Base-by-base conservation (phyloP, 1,284 basidiomycete species). In the Ganoderma meredithae region DNA sequence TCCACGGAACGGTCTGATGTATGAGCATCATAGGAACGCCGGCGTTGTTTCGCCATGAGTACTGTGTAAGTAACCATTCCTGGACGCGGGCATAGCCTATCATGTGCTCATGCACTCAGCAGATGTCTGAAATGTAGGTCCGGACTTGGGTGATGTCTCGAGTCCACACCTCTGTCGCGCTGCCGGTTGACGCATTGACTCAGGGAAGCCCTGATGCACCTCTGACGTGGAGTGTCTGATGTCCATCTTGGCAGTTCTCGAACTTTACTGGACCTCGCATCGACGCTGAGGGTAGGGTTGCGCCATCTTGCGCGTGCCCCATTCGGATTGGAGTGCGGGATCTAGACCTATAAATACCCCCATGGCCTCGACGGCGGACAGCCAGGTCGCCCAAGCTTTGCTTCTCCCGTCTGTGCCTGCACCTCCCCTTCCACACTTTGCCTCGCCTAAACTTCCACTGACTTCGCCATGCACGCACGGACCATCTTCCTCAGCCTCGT, bases 291-390 rank as follows among this genome's bases (percentile, higher is more conserved):
- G 9, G n/a, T 44, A 8, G 43, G 43, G 43, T 47, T 47, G 44
- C 47, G 47, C 47, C 47, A 52, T 27, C 47, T 27, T 25, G 47
- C 47, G 47, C 47, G 47, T 52, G 47, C 47, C 47, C n/a, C 47
- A 49, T 6, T 39, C 4, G 36, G 10, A 6, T 44, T 19, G 43
- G 43, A 5, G 7, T n/a, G 17, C 19, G 19, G 43, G 43, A 9
- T 1, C 17, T 44, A 44, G 4, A 39, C 7, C 17, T 47, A 52
- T 52, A 52, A 52, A 52, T 52, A 52, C 10, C 22, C 47, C 22
- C 22, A 39, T 52, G 3, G 1, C 22, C 47, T 25, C 47, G 22
- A 13, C 47, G 22, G 22, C 10, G 22, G 12, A 25, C 22, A 22
- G 47, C n/a, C 22, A 52, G 47, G 47, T 25, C 3, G 3, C 47